Conservation (phyloP, 1,139 yeast genomes). For the Debaryomycetaceae sp. region DNA sequence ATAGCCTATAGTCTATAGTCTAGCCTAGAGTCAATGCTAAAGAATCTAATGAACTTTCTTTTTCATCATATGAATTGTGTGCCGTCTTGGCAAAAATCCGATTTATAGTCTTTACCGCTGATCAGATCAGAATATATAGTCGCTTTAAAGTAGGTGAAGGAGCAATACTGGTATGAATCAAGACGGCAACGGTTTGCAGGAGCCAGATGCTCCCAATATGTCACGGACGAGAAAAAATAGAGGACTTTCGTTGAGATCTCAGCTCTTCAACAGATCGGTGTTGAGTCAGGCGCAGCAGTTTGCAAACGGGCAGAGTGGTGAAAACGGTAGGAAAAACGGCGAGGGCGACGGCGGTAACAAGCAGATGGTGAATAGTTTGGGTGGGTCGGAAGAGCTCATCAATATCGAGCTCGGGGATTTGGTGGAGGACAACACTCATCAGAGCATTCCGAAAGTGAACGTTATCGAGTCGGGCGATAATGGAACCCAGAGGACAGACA, state of each 20-base stretch:
- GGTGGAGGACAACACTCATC: neutral
- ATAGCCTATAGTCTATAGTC: conserved; percentile 1
- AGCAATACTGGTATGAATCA: neutral
- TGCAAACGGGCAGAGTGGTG: neutral
- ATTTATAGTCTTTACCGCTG: neutral
- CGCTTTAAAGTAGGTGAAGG: neutral
- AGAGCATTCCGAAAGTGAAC: neutral
- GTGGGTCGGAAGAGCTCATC: neutral
- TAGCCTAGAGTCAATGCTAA: neutral
- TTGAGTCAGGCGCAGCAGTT: conserved; percentile 1
- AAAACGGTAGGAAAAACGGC: neutral
- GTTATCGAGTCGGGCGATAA: neutral
- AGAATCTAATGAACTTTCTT: neutral
- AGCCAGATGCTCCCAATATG: conserved; percentile 12
- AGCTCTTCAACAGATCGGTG: conserved; percentile 55
- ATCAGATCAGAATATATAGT: neutral
- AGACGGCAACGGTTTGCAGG: conserved; percentile 3
- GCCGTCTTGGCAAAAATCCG: neutral
- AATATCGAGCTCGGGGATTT: conserved; percentile 1
- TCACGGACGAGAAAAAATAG: conserved; percentile 50
- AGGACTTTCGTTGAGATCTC: conserved; percentile 73
- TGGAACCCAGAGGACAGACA: conserved; percentile 8
- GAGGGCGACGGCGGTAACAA: neutral
- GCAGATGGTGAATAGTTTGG: neutral
- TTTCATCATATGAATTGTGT: neutral